phyloP scores from a whole-genome alignment of 2,329 filamentous ascomycete species.

The Phyllachora maydis region DNA sequence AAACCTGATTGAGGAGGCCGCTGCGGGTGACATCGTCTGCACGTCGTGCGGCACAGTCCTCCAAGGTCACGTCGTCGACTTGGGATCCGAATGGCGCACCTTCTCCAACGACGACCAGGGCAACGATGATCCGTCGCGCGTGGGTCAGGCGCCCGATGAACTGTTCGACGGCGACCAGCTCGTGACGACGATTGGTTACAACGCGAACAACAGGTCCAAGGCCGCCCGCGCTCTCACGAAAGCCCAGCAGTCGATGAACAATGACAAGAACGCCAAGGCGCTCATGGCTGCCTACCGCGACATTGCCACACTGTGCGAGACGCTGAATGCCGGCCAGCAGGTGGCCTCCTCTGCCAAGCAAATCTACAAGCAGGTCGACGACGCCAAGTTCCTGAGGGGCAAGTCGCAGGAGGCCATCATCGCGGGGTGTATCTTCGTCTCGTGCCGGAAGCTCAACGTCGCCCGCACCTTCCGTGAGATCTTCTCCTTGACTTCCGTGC shows the following conservation, averaged over 20 bases:
- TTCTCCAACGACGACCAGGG: slow-evolving; percentile 97
- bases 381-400: slow-evolving; percentile 84
- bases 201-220: slow-evolving; percentile 13
- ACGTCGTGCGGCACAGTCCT: slow-evolving; percentile 81
- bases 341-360: slow-evolving; percentile 84
- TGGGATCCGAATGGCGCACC: slow-evolving; percentile 93
- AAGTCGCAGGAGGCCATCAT: slow-evolving; percentile 89
- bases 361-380: slow-evolving; percentile 86
- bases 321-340: slow-evolving; percentile 58
- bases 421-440: slow-evolving; percentile 92
- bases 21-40: slow-evolving; percentile 82
- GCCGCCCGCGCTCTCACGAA: slow-evolving; percentile 57
- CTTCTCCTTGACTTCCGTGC: slow-evolving; percentile 77
- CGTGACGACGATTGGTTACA: slow-evolving; percentile 47
- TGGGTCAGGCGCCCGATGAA: slow-evolving; percentile 81
- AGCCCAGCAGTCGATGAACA: slow-evolving; percentile 41
- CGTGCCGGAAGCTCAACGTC: slow-evolving; percentile 74
- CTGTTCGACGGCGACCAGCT: slow-evolving; percentile 81
- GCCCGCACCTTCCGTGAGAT: slow-evolving; percentile 89
- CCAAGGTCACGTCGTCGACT: slow-evolving; percentile 80
- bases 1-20: slow-evolving; percentile 82
- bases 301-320: slow-evolving; percentile 73
- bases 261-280: slow-evolving; percentile 11
- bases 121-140: slow-evolving; percentile 92
- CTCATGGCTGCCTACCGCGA: slow-evolving; percentile 74